A percentile compares a stretch with the other conserved stretches of the same genome.
Conservation (phyloP, 208 protist genomes). For the Acanthamoeba healyi region DNA sequence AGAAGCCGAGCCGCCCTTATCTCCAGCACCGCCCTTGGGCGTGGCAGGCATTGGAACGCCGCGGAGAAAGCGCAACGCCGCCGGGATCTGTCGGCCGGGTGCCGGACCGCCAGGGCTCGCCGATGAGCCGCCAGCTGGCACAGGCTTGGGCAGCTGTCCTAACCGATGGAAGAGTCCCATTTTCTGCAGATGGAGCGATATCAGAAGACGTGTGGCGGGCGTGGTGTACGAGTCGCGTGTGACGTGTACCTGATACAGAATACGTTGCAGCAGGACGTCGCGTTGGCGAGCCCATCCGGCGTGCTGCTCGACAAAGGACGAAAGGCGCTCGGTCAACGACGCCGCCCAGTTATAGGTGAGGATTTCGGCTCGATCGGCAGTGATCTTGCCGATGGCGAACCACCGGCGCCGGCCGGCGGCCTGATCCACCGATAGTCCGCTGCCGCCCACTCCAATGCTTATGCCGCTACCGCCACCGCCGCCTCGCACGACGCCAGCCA, state of each 20-base stretch:
- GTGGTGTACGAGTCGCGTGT: not conserved
- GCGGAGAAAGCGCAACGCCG: slow-evolving; percentile 50
- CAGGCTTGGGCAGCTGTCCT: slow-evolving; percentile 12
- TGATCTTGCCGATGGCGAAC: slow-evolving; percentile 51
- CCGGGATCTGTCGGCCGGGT: slow-evolving; percentile 4
- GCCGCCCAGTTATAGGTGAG: slow-evolving; percentile 71
- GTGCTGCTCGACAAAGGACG: slow-evolving; percentile 57
- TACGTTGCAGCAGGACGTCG: slow-evolving; percentile 13
- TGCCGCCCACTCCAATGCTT: not conserved
- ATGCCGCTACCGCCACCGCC: too few species aligned
- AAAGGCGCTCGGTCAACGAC: slow-evolving; percentile 48
- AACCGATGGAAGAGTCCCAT: slow-evolving; percentile 37
- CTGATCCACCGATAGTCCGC: not conserved
- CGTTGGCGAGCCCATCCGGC: slow-evolving; percentile 46
- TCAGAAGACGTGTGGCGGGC: not conserved
- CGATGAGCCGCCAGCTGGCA: not conserved
- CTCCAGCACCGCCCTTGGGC: not conserved
- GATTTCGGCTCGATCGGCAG: slow-evolving; percentile 24
- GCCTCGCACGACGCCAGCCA: not conserved
- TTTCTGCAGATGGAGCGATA: slow-evolving; percentile 7
- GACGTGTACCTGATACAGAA: not conserved
- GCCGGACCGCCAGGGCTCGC: not conserved
- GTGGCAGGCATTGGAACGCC: not conserved
- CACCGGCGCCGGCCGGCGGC: not conserved
- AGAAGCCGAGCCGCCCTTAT: not conserved